A percentile compares a stretch with the other conserved stretches of the same genome.
Evolutionary conservation across 805 yeast genomes (phyloP).

Genomic region (Myxozyma neotropica): DNA sequence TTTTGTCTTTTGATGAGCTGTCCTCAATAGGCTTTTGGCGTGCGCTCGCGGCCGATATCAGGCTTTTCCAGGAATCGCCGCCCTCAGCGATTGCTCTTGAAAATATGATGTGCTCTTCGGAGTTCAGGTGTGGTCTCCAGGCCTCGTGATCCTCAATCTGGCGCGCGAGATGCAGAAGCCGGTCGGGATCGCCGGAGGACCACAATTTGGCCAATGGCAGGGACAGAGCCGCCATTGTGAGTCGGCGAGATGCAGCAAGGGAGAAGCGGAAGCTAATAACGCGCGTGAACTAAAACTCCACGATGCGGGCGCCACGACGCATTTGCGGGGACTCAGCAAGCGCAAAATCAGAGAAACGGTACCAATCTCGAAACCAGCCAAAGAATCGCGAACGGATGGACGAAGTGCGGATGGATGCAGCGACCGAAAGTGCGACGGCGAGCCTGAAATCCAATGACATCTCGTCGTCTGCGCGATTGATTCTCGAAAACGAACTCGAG

Average conservation of each 20-base stretch:
- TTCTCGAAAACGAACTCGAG: neutral
- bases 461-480: neutral
- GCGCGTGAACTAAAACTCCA: slow-evolving; percentile 4
- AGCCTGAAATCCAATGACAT: neutral
- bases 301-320: slow-evolving; percentile 6
- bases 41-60: slow-evolving; percentile 32
- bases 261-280: neutral
- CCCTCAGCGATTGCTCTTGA: slow-evolving; percentile 40
- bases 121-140: slow-evolving; percentile 45
- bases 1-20: neutral
- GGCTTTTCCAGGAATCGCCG: slow-evolving; percentile 41
- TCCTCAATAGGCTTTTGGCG: neutral
- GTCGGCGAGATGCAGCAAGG: neutral
- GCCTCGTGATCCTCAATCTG: slow-evolving; percentile 34
- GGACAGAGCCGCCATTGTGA: slow-evolving; percentile 10
- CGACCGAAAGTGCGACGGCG: neutral
- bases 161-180: slow-evolving; percentile 31
- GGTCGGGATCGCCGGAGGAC: slow-evolving; percentile 35
- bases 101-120: slow-evolving; percentile 45
- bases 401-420: neutral
- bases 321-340: neutral
- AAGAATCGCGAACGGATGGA: neutral
- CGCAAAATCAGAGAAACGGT: neutral
- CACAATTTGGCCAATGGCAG: slow-evolving; percentile 23
- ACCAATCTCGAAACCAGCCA: neutral